phyloP scores from a whole-genome alignment of 2,329 filamentous ascomycete genomes.

The Dothideomycetes sp. region DNA sequence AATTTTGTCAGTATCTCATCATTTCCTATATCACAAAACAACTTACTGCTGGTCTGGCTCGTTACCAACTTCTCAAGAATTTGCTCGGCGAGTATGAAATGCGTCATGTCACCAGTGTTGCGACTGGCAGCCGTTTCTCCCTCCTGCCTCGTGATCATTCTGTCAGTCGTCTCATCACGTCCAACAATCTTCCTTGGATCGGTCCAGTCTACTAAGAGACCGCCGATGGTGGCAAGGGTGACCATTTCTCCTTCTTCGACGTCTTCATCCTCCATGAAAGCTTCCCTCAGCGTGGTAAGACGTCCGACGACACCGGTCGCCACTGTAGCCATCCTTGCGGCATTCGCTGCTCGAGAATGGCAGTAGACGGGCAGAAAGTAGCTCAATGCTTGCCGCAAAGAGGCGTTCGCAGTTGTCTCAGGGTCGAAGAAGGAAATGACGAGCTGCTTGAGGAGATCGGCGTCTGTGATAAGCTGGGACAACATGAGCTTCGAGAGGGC shows the following conservation, averaged over 20 bases:
- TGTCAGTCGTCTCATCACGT: slow-evolving; percentile 44
- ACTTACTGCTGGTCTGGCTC: slow-evolving; percentile 53
- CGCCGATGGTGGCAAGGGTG: slow-evolving; percentile 59
- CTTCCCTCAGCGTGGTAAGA: slow-evolving; percentile 35
- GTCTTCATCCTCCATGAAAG: slow-evolving; percentile 42
- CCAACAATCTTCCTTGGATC: slow-evolving; percentile 70
- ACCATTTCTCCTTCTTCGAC: slow-evolving; percentile 74
- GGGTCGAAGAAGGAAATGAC: slow-evolving; percentile 83
- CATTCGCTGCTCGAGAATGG: slow-evolving; percentile 73
- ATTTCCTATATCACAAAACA: not conserved
- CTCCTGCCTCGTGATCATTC: slow-evolving; percentile 29
- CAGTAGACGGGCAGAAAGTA: slow-evolving; percentile 95
- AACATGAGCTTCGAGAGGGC: slow-evolving; percentile 81
- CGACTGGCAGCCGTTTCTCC: slow-evolving; percentile 50
- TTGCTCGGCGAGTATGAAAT: slow-evolving; percentile 66
- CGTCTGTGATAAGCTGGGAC: slow-evolving; percentile 62
- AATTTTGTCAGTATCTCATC: slow-evolving; percentile 17
- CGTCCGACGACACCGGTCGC: slow-evolving; percentile 64
- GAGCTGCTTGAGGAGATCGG: slow-evolving; percentile 67
- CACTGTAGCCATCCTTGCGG: slow-evolving; percentile 66
- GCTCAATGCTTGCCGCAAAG: slow-evolving; percentile 72
- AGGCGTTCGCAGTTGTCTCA: slow-evolving; percentile 66
- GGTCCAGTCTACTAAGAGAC: slow-evolving; percentile 87
- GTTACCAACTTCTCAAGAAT: slow-evolving; percentile 64
- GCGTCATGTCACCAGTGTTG: slow-evolving; percentile 35